Evolutionary conservation across 1,139 yeast genomes (phyloP).

Genomic region (Kodamaea fungicola): DNA sequence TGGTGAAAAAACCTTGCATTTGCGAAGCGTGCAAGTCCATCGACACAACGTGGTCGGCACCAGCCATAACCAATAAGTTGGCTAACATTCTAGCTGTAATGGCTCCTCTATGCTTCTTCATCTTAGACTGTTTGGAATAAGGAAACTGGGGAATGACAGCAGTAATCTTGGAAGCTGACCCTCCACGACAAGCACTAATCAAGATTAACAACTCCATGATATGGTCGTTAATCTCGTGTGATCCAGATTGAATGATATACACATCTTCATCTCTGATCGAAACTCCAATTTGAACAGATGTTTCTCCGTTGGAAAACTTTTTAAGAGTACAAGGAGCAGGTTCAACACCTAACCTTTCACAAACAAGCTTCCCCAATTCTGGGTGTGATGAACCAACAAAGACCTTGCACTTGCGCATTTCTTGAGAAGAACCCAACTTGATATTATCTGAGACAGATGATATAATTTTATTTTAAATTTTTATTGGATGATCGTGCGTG

Average conservation of each 20-base stretch:
- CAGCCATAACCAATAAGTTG: slow-evolving; percentile 92
- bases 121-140: slow-evolving; percentile 93
- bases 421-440: slow-evolving; percentile 1
- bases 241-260: slow-evolving; percentile 91
- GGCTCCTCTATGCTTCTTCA: slow-evolving; percentile 98
- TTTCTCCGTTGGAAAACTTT: slow-evolving; percentile 95
- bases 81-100: slow-evolving; percentile 99
- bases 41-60: slow-evolving; percentile 97
- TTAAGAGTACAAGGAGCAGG: slow-evolving; percentile 93
- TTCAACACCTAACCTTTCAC: slow-evolving; percentile 86
- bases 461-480: background rate
- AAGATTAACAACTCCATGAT: slow-evolving; percentile 93
- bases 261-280: slow-evolving; percentile 96
- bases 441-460: slow-evolving; percentile 5
- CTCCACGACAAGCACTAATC: slow-evolving; percentile 95
- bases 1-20: slow-evolving; percentile 98
- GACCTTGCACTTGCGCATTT: slow-evolving; percentile 94
- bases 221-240: slow-evolving; percentile 86
- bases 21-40: slow-evolving; percentile 98
- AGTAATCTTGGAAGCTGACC: slow-evolving; percentile 93
- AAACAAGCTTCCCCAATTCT: slow-evolving; percentile 83
- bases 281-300: slow-evolving; percentile 91
- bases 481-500: too few relatives aligned
- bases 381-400: slow-evolving; percentile 97
- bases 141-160: slow-evolving; percentile 98